Percentiles rank a stretch among this genome's conserved stretches.
phyloP scores from a whole-genome alignment of 2,329 filamentous ascomycete genomes.

The Aspergillus novofumigatus region DNA sequence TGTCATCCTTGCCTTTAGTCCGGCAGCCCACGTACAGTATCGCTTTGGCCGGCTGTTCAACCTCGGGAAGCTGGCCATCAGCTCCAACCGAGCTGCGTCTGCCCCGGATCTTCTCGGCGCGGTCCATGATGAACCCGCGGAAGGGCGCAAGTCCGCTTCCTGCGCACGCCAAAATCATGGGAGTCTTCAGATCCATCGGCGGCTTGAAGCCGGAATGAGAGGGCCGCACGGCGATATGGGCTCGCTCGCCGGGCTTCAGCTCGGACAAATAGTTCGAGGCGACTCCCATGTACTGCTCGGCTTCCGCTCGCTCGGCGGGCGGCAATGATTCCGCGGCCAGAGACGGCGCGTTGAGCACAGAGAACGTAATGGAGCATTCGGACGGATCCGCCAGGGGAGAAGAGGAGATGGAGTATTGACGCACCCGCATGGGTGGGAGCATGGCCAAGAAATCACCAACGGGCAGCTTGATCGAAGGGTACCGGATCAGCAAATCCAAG shows the following conservation, averaged over 20 bases:
- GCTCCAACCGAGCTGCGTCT: constrained; percentile 17
- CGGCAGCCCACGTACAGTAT: constrained; percentile 37
- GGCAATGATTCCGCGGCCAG: constrained; percentile 22
- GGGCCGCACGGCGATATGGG: constrained; percentile 33
- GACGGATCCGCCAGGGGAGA: constrained; percentile 59
- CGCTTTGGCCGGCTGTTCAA: constrained; percentile 26
- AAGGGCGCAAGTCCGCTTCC: constrained; percentile 59
- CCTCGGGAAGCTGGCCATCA: constrained; percentile 6
- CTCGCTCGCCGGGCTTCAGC: constrained; percentile 28
- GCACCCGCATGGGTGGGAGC: constrained; percentile 70
- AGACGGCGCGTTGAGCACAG: constrained; percentile 57
- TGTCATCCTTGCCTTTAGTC: constrained; percentile 30
- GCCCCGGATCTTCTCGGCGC: constrained; percentile 40
- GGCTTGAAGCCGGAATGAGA: constrained; percentile 35
- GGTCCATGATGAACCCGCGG: constrained; percentile 60
- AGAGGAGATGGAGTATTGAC: constrained; percentile 78
- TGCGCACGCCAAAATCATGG: constrained; percentile 38
- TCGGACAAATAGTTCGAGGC: constrained; percentile 58
- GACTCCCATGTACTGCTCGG: constrained; percentile 53
- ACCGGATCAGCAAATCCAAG: constrained; percentile 66
- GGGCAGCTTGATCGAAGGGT: constrained; percentile 56
- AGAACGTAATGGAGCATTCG: constrained; percentile 63
- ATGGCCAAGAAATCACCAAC: constrained; percentile 66
- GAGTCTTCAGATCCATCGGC: constrained; percentile 29
- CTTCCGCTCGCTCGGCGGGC: constrained; percentile 43